Evolutionary conservation across 2,329 filamentous ascomycete genomes (phyloP).

Genomic region (Esteya vermicola): DNA sequence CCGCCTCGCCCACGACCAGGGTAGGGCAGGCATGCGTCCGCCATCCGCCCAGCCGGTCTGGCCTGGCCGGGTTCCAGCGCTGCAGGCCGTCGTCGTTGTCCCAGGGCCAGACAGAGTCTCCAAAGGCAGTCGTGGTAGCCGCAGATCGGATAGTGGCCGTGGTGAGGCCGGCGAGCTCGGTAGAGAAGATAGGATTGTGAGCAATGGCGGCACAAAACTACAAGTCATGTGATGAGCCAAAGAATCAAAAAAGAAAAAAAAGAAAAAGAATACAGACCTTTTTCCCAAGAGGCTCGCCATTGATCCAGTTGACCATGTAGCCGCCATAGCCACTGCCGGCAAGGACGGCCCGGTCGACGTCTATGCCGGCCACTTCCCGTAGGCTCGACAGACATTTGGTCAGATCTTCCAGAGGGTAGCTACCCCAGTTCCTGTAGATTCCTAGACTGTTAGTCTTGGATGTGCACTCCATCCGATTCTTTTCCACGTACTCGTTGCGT

Average conservation of each 20-base stretch:
- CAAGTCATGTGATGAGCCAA: background rate
- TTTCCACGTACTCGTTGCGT: slow-evolving; percentile 12
- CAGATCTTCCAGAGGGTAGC: slow-evolving; percentile 39
- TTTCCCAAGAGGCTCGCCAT: slow-evolving; percentile 36
- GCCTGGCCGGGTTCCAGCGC: slow-evolving; percentile 16
- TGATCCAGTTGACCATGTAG: slow-evolving; percentile 46
- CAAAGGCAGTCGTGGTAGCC: slow-evolving; percentile 20
- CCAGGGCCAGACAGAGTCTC: slow-evolving; percentile 29
- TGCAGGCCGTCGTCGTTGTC: slow-evolving; percentile 15
- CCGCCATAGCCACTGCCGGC: slow-evolving; percentile 42
- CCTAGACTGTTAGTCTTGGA: slow-evolving; percentile 11
- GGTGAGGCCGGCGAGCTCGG: slow-evolving; percentile 13
- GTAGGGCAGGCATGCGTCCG: slow-evolving; percentile 39
- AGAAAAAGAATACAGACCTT: slow-evolving; percentile 17
- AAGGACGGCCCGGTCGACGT: slow-evolving; percentile 35
- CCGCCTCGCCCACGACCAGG: slow-evolving; percentile 56
- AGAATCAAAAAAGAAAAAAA: no score
- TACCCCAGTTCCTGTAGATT: slow-evolving; percentile 37
- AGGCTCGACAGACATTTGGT: slow-evolving; percentile 38
- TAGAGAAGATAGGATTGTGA: slow-evolving; percentile 30
- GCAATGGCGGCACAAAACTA: slow-evolving; percentile 41
- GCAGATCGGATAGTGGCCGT: slow-evolving; percentile 4
- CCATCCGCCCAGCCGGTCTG: slow-evolving; percentile 41
- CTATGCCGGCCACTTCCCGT: slow-evolving; percentile 35
- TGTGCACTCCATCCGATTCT: background rate